These are phyloP conservation scores for Russula virescens DNA, from an alignment of 768 basidiomycete species.

Conservation along the genomic window DNA sequence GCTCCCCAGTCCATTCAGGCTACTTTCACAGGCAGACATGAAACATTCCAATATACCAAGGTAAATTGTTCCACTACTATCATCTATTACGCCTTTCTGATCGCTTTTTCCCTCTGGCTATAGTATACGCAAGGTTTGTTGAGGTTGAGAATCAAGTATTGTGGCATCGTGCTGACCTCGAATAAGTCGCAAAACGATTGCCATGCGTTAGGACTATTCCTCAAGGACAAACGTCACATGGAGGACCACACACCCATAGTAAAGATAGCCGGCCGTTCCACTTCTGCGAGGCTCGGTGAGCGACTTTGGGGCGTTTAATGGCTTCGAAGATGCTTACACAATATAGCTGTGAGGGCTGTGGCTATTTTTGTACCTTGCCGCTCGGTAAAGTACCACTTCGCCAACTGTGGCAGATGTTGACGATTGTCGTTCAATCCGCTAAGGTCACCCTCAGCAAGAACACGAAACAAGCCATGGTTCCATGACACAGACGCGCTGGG, in stretches of 20 bases:
- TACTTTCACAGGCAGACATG: slow-evolving; percentile 54
- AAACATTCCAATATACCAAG: slow-evolving; percentile 62
- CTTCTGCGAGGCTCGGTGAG: slow-evolving; percentile 47
- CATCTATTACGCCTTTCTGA: not conserved
- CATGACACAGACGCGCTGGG: slow-evolving; percentile 55
- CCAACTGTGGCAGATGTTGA: not conserved
- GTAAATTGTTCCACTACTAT: slow-evolving; percentile 29
- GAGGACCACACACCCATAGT: slow-evolving; percentile 46
- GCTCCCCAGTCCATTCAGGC: slow-evolving; percentile 56
- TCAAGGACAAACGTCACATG: slow-evolving; percentile 37
- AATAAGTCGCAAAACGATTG: slow-evolving; percentile 44
- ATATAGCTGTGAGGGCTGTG: slow-evolving; percentile 48
- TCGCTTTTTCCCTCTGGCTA: not conserved
- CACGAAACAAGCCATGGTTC: slow-evolving; percentile 62
- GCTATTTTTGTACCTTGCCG: slow-evolving; percentile 54
- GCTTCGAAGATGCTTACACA: not conserved
- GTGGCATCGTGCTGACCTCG: not conserved
- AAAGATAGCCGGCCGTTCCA: slow-evolving; percentile 41
- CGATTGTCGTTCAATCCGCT: not conserved
- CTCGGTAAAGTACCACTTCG: slow-evolving; percentile 35
- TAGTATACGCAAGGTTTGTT: slow-evolving; percentile 51
- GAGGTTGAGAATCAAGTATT: not conserved
- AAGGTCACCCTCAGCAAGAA: slow-evolving; percentile 54
- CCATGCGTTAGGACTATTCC: slow-evolving; percentile 46
- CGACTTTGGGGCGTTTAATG: not conserved